Evolutionary conservation across 164 flowering plant species (phyloP), one percentile per base, ranked within the genome.

Genomic region (Vitis labrusca): DNA sequence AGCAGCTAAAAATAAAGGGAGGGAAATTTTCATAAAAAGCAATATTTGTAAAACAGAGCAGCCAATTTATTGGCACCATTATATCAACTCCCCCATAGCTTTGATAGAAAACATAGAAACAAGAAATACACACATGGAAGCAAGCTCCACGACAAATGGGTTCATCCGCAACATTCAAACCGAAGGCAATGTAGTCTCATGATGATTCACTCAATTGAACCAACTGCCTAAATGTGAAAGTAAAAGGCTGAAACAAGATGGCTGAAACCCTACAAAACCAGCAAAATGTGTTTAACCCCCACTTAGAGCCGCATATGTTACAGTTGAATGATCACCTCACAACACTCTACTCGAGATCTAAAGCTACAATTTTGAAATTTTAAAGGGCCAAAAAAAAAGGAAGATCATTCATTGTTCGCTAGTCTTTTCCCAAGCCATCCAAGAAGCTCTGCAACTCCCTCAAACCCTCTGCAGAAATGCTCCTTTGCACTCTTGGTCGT

Each of bases 391-490:
- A 13, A 56, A 30, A 61, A 61, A 27, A 54, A 30, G 47, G 44
- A 54, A 29, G 51, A 50, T 7, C 1, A 74, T 55, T 6, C 27
- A 60, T 65, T 63, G 69, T 65, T 74, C 75, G 59, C n/a, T 73
- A 67, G 44, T 76, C 72, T 83, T 59, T 76, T 10, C 68, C 79
- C 68, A 94, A 80, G 72, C 81, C 78, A 67, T 92, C 95, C 74
- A 94, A 77, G 81, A 87, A 85, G 85, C 97, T 76, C 69, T 91
- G 97, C 86, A 94, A 67, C 83, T 94, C 97, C 70, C 79, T 87
- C 78, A 94, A 72, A 23, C 97, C 98, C 72, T 92, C 96, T 1
- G 97, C 98, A 3, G 97, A 95, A 48, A 95, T 83, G 81, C 99
- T 93, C 65, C 99, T 72, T 4, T 91, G 95, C 30, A 92, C 96